Evolutionary conservation across 2,329 filamentous ascomycete species (phyloP), one percentile per base, ranked within the genome.

Genomic region (Onygenales sp.): DNA sequence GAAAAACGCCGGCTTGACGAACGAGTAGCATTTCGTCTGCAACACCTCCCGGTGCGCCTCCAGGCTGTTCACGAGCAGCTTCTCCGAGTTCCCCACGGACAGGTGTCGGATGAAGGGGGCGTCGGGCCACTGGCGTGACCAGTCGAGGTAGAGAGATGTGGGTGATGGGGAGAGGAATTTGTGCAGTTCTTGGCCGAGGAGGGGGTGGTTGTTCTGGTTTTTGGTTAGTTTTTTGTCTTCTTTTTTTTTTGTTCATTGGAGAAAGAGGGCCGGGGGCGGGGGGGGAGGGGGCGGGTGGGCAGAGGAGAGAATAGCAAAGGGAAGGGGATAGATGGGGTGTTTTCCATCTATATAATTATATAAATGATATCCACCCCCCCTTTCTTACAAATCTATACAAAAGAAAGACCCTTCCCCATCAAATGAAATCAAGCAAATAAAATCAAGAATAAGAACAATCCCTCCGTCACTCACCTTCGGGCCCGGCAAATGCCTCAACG

Each of bases 41-140:
- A 73, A 56, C 1, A 74, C 62, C 27, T 69, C 68, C 44, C 66
- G 68, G 54, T 71, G 63, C 0, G 69, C 66, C 3, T 60, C 61
- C 3, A 69, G 55, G 43, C 59, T 71, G 59, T 71, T 73, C 13
- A 69, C 61, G 5, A 75, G 55, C 5, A 75, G 59, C 2, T 63
- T 61, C 58, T 74, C 72, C n/a, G 55, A 60, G 48, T 70, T 68
- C 6, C 59, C 63, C 11, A 72, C 58, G 2, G 64, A 65, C 1
- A 70, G 52, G 53, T 72, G 72, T 10, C 71, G 66, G 54, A 75
- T 72, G 51, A 74, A 67, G 1, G 67, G 67, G 7, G 61, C 64
- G 2, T 68, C 59, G 0, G 70, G 69, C 62, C 63, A 66, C 47
- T 50, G 56, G 41, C 55, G 61, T 55, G 63, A 65, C 69, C 68